Conservation (phyloP, 202 grass and related monocot genomes). For the Carex arenaria region DNA sequence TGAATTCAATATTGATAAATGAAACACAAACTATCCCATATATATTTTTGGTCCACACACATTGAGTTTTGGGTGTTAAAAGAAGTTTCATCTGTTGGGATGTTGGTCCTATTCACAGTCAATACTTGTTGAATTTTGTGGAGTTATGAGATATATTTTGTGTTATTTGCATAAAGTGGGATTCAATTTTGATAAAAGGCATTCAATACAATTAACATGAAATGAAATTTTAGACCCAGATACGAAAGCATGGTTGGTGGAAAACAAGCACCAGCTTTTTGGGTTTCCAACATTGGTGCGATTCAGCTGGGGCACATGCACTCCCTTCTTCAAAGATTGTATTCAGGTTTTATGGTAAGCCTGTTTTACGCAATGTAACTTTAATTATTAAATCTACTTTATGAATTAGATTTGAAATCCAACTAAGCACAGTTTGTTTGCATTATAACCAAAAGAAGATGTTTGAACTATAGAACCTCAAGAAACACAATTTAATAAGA, state of each 20-base stretch:
- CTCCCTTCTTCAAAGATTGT: slow-evolving; percentile 52
- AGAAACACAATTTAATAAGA: neutral
- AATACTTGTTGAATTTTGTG: neutral
- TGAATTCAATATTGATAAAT: neutral
- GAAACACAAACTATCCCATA: neutral
- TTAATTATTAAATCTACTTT: neutral
- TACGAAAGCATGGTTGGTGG: slow-evolving; percentile 81
- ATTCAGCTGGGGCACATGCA: slow-evolving; percentile 96
- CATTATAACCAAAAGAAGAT: neutral
- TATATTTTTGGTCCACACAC: neutral
- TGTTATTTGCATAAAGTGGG: neutral
- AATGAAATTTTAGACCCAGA: slow-evolving; percentile 53
- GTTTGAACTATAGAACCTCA: neutral
- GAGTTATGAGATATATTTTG: neutral
- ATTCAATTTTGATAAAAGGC: neutral
- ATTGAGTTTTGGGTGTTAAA: neutral
- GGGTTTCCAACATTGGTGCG: slow-evolving; percentile 87
- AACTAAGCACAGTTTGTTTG: neutral
- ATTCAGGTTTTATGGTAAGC: slow-evolving; percentile 79
- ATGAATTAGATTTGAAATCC: neutral
- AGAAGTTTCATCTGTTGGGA: neutral
- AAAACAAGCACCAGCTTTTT: slow-evolving; percentile 74
- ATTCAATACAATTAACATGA: neutral
- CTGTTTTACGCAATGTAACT: neutral
- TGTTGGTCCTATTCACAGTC: neutral